phyloP scores from a whole-genome alignment of 2,329 filamentous ascomycete species.

The Orbilia quercus region DNA sequence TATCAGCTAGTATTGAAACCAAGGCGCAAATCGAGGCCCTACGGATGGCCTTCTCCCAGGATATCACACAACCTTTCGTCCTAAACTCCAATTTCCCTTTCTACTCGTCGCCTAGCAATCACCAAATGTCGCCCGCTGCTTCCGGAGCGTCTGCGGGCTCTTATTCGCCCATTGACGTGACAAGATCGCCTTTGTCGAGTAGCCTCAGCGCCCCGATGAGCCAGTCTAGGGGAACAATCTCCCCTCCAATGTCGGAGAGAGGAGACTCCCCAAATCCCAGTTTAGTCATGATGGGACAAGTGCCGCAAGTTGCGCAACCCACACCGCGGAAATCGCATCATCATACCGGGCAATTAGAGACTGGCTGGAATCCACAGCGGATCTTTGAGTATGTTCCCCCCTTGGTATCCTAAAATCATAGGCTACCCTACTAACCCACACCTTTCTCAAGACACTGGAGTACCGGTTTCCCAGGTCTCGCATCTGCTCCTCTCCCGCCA shows the following conservation, averaged over 20 bases:
- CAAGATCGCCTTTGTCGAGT: slow-evolving; percentile 63
- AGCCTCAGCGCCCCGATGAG: slow-evolving; percentile 61
- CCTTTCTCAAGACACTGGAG: slow-evolving; percentile 84
- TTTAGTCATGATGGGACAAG: slow-evolving; percentile 75
- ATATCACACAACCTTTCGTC: slow-evolving; percentile 84
- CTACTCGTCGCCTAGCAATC: slow-evolving; percentile 75
- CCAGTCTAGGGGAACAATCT: slow-evolving; percentile 60
- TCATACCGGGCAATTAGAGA: slow-evolving; percentile 70
- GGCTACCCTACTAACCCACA: slow-evolving; percentile 59
- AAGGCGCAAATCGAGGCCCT: slow-evolving; percentile 89
- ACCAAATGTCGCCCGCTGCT: slow-evolving; percentile 68
- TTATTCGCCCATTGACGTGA: slow-evolving; percentile 65
- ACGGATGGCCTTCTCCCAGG: slow-evolving; percentile 88
- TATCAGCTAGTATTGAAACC: slow-evolving; percentile 64
- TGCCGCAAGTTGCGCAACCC: slow-evolving; percentile 71
- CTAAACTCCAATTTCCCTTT: slow-evolving; percentile 83
- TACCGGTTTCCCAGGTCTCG: slow-evolving; percentile 75
- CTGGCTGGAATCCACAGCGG: slow-evolving; percentile 82
- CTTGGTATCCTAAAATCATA: slow-evolving; percentile 47
- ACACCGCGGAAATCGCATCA: slow-evolving; percentile 62
- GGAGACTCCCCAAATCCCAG: slow-evolving; percentile 74
- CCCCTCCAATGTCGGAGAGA: slow-evolving; percentile 67
- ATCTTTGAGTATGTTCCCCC: slow-evolving; percentile 82
- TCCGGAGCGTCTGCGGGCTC: slow-evolving; percentile 59
- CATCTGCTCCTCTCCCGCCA: slow-evolving; percentile 64